A percentile compares a stretch with the other conserved stretches of the same genome.
Conservation (phyloP, 2,329 filamentous ascomycete species). For the Hypoxylon sp. region DNA sequence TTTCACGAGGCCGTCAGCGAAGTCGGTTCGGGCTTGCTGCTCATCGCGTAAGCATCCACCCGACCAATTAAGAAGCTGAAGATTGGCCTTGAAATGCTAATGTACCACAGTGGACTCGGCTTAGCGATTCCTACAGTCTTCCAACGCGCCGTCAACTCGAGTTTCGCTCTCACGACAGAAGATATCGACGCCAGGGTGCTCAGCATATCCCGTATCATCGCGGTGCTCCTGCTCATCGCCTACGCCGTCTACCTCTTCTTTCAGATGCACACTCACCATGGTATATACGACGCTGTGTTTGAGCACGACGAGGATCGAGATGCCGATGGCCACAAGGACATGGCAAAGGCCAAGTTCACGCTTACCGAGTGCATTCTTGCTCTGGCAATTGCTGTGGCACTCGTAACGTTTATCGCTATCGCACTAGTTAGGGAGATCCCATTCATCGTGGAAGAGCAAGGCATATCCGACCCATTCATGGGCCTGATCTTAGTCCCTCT, state of each 20-base stretch:
- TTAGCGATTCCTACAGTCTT: constrained; percentile 68
- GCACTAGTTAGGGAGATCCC: constrained; percentile 80
- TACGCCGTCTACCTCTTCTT: constrained; percentile 77
- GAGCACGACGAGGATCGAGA: constrained; percentile 77
- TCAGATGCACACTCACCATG: constrained; percentile 81
- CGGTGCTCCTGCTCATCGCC: constrained; percentile 76
- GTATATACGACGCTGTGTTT: constrained; percentile 80
- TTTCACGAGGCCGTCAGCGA: constrained; percentile 84
- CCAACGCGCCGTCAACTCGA: constrained; percentile 57
- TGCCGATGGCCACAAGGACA: constrained; percentile 70
- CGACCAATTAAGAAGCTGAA: constrained; percentile 39
- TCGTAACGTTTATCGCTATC: constrained; percentile 79
- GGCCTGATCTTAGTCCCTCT: constrained; percentile 83
- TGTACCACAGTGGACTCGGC: constrained; percentile 57
- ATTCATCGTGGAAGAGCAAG: constrained; percentile 60
- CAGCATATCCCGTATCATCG: constrained; percentile 76
- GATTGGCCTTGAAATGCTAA: constrained; percentile 35
- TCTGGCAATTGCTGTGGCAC: constrained; percentile 70
- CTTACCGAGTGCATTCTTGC: constrained; percentile 78
- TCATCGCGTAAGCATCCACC: constrained; percentile 74
- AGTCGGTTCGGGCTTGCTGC: constrained; percentile 79
- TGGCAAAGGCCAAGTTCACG: constrained; percentile 75
- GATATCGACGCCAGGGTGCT: constrained; percentile 66
- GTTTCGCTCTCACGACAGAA: constrained; percentile 43
- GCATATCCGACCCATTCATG: constrained; percentile 66